Base-by-base conservation (phyloP, 2,329 filamentous ascomycete species). In the Hawksworthiomyces lignivorus region DNA sequence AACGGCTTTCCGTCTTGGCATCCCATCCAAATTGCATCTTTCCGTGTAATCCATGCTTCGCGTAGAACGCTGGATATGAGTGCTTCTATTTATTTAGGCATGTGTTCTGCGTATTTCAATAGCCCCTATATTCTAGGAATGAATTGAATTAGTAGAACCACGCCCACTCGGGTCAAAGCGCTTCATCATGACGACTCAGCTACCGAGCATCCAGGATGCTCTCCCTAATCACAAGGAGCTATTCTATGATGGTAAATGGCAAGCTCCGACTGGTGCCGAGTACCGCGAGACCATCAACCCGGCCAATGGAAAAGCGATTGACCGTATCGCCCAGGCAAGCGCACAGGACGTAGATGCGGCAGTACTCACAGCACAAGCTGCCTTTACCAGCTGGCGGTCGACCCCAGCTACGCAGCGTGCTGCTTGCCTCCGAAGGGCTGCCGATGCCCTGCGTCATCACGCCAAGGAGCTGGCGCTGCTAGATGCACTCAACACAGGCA, bases 381-480 rank as follows among this genome's bases (percentile, higher is more conserved):
- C 47, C 7, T 44, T 47, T n/a, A 22, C 24, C 15, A 21, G 24
- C 10, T 47, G 45, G 45, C 30, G 38, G 2, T 26, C 38, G 11
- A 39, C 39, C 9, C 22, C 45, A 18, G 31, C 37, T 4, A 24
- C 27, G 21, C 27, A 39, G 21, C 22, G 41, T 7, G 44, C 44
- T 17, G 21, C 26, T 7, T 42, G 27, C 34, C 19, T 46, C 18
- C 36, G 44, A 9, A 8, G 52, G 49, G 11, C 47, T 38, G 30
- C 44, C n/a, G 21, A 49, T 54, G 44, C 40, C 41, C 19, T 47
- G 24, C 41, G 43, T 24, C 17, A 33, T 12, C 45, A 47, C 34
- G 45, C 45, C 7, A 27, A 44, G 20, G 56, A 57, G 22, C 47
- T 58, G 9, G 54, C 56, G 3, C 34, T 45, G 17, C 35, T 48